Evolutionary conservation across 2,329 filamentous ascomycete genomes (phyloP), one percentile per base, ranked within the genome.

Genomic region (Lasiodiplodia theobromae): DNA sequence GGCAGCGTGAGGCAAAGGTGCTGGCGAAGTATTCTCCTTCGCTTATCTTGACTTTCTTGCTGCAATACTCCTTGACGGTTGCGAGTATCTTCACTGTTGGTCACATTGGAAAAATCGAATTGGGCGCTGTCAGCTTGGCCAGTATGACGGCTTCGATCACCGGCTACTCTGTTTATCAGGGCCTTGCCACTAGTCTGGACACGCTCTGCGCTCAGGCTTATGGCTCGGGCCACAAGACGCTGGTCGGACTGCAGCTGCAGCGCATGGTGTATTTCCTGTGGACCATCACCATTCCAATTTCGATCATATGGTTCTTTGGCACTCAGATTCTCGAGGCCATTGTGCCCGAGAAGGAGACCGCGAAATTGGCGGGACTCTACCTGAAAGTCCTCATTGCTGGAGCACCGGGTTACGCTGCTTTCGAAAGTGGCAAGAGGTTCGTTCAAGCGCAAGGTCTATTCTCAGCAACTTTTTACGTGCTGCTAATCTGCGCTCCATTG

Each of bases 151-250:
- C 86, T 71, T 87, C 85, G 69, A 87, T 88, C 63, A 78, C 85
- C 7, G 86, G 86, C 0, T 80, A 84, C 23, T 82, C 86, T 1
- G 76, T 85, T 25, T 83, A 83, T 68, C 83, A 86, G 72, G 85
- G 85, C 25, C 81, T 86, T 74, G 91, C 94, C 0, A 98, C 95
- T 4, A 93, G 91, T 71, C 84, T 98, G 47, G 95, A 98, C 80
- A 98, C 95, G 0, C 88, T 98, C 2, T 97, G 95, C 78, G 89
- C 95, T 0, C 95, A 98, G 79, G 95, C 96, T 0, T 98, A 96
- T 77, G 95, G 96, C 2, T 96, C 92, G 0, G 95, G 95, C 0
- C 92, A 91, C 77, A 96, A 92, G 77, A 92, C 94, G 73, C 87
- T 98, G 5, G 95, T 98, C 69, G 95, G 92, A 1, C 79, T 96